Conservation (phyloP, 495 filamentous ascomycete genomes). For the Margaritispora aquatica region DNA sequence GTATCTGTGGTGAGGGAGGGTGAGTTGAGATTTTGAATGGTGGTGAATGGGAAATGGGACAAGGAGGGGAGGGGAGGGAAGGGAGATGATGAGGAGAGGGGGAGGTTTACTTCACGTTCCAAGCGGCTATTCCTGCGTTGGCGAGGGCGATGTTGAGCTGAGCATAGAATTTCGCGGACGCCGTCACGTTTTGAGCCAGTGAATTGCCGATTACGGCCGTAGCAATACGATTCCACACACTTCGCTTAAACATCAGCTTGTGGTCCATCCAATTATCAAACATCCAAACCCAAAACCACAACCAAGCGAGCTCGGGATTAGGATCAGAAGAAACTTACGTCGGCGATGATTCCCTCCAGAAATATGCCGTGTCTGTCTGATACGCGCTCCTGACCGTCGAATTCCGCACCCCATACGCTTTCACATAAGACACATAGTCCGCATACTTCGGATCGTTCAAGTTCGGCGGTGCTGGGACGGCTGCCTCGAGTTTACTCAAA, state of each 20-base stretch:
- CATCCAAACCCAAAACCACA: not conserved
- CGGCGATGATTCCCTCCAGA: constrained; percentile 30
- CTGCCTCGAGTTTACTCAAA: constrained; percentile 21
- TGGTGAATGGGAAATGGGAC: too few relatives aligned
- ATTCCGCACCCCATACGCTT: constrained; percentile 23
- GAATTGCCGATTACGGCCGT: constrained; percentile 17
- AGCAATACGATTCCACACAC: constrained; percentile 31
- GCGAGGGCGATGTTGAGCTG: not conserved
- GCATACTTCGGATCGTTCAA: constrained; percentile 20
- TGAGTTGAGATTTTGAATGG: not conserved
- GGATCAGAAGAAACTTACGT: constrained; percentile 16
- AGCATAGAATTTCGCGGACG: not conserved
- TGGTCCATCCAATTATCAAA: not conserved
- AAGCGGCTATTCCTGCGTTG: not conserved
- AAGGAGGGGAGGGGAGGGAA: not conserved
- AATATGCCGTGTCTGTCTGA: constrained; percentile 29
- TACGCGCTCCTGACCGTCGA: constrained; percentile 21
- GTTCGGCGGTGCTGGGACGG: constrained; percentile 21
- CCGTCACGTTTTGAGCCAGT: not conserved
- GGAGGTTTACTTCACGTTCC: not conserved
- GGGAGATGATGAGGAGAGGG: not conserved
- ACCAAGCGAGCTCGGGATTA: not conserved
- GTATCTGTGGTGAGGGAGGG: not conserved
- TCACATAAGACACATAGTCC: constrained; percentile 19
- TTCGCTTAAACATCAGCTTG: too few relatives aligned